Evolutionary conservation across 2,329 filamentous ascomycete genomes (phyloP).

Genomic region (Pseudogymnoascus sp.): DNA sequence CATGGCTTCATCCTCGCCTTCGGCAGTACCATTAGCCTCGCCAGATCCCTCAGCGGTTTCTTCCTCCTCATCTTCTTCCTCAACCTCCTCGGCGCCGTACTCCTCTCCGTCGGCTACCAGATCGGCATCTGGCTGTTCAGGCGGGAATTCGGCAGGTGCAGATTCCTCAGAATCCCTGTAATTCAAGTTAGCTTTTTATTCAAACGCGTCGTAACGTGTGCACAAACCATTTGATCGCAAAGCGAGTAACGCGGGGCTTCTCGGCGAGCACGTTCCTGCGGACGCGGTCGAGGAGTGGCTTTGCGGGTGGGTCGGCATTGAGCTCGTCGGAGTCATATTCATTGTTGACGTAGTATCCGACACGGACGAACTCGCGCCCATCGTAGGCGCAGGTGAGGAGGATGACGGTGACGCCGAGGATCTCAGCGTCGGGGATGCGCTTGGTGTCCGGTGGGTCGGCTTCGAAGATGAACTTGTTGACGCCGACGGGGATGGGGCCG

Average conservation of each 20-base stretch:
- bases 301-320: slow-evolving; percentile 78
- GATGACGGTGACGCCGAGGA: slow-evolving; percentile 94
- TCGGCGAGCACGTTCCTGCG: slow-evolving; percentile 87
- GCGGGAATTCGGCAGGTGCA: slow-evolving; percentile 90
- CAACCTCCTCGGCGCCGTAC: slow-evolving; percentile 85
- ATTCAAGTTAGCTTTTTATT: neutral
- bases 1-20: slow-evolving; percentile 67
- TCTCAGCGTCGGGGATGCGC: slow-evolving; percentile 88
- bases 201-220: neutral
- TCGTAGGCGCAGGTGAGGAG: slow-evolving; percentile 96
- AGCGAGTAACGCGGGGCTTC: slow-evolving; percentile 94
- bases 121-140: slow-evolving; percentile 95
- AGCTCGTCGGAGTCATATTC: slow-evolving; percentile 94
- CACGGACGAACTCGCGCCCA: slow-evolving; percentile 89
- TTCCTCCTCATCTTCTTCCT: slow-evolving; percentile 61
- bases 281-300: slow-evolving; percentile 88
- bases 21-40: slow-evolving; percentile 32
- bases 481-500: slow-evolving; percentile 91
- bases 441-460: slow-evolving; percentile 85
- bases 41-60: slow-evolving; percentile 44
- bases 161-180: slow-evolving; percentile 93
- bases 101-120: slow-evolving; percentile 73
- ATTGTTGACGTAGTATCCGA: slow-evolving; percentile 99
- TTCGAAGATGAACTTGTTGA: slow-evolving; percentile 98
- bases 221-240: slow-evolving; percentile 93